Conservation (phyloP, 1,284 basidiomycete species). For the Filobasidium uniguttulatum region DNA sequence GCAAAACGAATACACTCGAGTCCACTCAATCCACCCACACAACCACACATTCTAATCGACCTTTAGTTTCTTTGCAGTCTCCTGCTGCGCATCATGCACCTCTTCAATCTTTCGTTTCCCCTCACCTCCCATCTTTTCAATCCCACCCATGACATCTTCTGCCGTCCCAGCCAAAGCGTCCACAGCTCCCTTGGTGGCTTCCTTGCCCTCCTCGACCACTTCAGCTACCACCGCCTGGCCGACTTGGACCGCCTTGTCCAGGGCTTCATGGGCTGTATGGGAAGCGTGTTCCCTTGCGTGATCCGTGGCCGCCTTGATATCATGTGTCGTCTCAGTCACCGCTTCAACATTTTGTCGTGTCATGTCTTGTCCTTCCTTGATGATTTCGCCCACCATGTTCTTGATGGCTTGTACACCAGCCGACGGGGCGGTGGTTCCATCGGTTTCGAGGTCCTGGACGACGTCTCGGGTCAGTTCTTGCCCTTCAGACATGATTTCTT, state of each 20-base stretch:
- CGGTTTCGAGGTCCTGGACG: no score
- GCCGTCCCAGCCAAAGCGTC: slow-evolving; percentile 10
- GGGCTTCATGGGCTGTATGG: slow-evolving; percentile 2
- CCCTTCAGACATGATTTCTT: slow-evolving; percentile 12
- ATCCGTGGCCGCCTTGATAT: slow-evolving; percentile 1
- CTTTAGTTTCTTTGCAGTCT: slow-evolving; percentile 10
- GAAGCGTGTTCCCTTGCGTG: not conserved
- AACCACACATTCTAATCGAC: not conserved
- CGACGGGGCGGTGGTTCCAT: no score
- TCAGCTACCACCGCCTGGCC: slow-evolving; percentile 6
- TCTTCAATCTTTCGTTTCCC: slow-evolving; percentile 15
- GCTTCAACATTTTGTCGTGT: slow-evolving; percentile 9
- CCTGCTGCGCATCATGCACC: slow-evolving; percentile 7
- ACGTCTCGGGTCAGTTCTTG: slow-evolving; percentile 11
- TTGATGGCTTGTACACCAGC: no score
- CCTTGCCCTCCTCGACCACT: slow-evolving; percentile 15
- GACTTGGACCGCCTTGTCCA: slow-evolving; percentile 4
- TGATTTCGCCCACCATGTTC: no score
- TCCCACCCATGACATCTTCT: slow-evolving; percentile 10
- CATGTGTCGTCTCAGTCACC: slow-evolving; percentile 3
- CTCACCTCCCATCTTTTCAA: slow-evolving; percentile 9
- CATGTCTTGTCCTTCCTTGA: slow-evolving; percentile 10
- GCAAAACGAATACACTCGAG: not conserved
- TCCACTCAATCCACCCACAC: not conserved
- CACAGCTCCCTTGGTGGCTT: slow-evolving; percentile 8